phyloP scores from a whole-genome alignment of 75 land plant genomes.

The Adiantum capillusveneris region DNA sequence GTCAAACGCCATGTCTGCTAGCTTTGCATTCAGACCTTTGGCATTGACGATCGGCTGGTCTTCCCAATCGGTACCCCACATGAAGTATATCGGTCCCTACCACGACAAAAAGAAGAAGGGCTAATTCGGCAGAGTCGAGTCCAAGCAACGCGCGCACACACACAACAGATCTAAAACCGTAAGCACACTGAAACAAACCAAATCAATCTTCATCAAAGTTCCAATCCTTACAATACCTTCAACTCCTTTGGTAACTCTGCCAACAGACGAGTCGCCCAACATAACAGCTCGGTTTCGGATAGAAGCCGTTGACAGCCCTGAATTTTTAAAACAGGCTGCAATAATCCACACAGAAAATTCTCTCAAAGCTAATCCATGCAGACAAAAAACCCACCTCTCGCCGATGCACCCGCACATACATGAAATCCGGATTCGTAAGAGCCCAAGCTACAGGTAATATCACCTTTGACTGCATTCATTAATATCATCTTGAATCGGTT shows the following conservation, averaged over 20 bases:
- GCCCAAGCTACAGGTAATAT: conserved; percentile 23
- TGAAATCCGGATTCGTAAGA: conserved; percentile 13
- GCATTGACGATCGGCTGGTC: conserved; percentile 24
- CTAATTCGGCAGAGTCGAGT: too few relatives aligned
- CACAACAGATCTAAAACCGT: background rate
- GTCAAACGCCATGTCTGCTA: conserved; percentile 12
- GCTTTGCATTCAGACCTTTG: background rate
- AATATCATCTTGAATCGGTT: too few relatives aligned
- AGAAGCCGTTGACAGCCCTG: conserved; percentile 21
- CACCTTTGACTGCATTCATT: background rate
- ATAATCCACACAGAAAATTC: too few relatives aligned
- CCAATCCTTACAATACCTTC: too few relatives aligned
- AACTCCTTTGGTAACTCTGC: conserved; percentile 7
- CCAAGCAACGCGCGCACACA: background rate
- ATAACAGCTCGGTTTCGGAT: conserved; percentile 16
- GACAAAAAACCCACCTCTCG: conserved; percentile 14
- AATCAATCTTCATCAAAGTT: too few relatives aligned
- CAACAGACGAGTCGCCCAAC: conserved; percentile 13
- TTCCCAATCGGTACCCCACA: conserved; percentile 33
- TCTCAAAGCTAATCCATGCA: background rate
- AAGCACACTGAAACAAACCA: background rate
- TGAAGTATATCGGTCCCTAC: conserved; percentile 24
- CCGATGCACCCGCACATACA: conserved; percentile 20
- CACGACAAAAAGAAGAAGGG: background rate
- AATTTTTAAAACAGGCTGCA: too few relatives aligned